phyloP scores from a whole-genome alignment of 495 filamentous ascomycete species.

The Staphylotrichum longicolle region DNA sequence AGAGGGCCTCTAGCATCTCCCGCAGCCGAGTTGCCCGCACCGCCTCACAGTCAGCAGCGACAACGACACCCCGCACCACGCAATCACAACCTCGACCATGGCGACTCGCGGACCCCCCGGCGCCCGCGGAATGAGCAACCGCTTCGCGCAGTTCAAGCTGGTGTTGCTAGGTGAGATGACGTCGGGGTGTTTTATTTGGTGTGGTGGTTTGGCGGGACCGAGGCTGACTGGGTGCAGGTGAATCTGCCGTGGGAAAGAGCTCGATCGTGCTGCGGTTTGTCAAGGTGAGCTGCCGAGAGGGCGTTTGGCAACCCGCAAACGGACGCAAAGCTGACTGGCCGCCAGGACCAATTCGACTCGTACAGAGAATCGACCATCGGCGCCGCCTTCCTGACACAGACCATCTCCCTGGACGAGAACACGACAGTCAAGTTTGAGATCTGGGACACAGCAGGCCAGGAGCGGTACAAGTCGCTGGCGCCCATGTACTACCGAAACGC shows the following conservation, averaged over 20 bases:
- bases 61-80: constrained; percentile 6
- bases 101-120: constrained; percentile 75
- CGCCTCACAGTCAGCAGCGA: constrained; percentile 18
- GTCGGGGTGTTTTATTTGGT: background rate
- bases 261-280: constrained; percentile 97
- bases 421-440: constrained; percentile 99
- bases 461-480: constrained; percentile 95
- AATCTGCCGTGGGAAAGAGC: constrained; percentile 99
- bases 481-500: constrained; percentile 99
- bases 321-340: constrained; percentile 20
- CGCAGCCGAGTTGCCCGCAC: constrained; percentile 8
- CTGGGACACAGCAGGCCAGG: constrained; percentile 98
- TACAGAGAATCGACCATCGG: constrained; percentile 99
- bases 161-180: constrained; percentile 74
- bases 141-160: constrained; percentile 99
- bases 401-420: constrained; percentile 92
- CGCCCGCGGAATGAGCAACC: constrained; percentile 62
- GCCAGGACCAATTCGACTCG: constrained; percentile 98
- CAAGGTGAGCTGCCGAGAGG: constrained; percentile 61
- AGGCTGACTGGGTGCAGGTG: constrained; percentile 62
- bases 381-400: constrained; percentile 97
- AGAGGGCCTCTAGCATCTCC: background rate
- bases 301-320: background rate
- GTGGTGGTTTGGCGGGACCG: constrained; percentile 18
- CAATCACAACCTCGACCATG: constrained; percentile 53